These are phyloP conservation scores for Penicillium sp. DNA, from an alignment of 2,329 filamentous ascomycete genomes.

Conservation along the genomic window DNA sequence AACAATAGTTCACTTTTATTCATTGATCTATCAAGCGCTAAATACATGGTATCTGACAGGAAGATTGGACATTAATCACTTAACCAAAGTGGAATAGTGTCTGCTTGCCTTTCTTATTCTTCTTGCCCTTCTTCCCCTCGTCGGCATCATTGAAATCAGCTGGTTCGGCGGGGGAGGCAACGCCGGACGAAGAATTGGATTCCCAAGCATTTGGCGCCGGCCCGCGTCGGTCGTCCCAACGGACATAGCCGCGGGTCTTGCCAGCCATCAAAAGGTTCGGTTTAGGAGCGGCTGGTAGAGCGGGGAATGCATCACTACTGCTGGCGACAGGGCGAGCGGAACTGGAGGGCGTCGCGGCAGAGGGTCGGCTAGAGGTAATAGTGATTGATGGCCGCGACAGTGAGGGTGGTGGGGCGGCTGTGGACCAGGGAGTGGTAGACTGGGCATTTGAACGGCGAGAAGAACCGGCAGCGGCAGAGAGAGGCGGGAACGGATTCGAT, in stretches of 20 bases:
- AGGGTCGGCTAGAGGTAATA: conserved; percentile 25
- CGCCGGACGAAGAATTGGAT: conserved; percentile 22
- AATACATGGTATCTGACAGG: not conserved
- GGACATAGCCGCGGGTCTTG: conserved; percentile 44
- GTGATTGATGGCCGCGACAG: conserved; percentile 21
- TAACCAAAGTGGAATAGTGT: conserved; percentile 40
- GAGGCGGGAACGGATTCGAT: conserved; percentile 45
- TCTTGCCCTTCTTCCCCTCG: conserved; percentile 35
- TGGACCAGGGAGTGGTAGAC: conserved; percentile 23
- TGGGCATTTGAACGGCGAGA: conserved; percentile 19
- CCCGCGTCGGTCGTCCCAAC: conserved; percentile 41
- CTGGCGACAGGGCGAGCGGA: conserved; percentile 14
- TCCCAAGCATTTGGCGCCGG: conserved; percentile 38
- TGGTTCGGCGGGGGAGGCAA: conserved; percentile 20
- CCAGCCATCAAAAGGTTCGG: conserved; percentile 52
- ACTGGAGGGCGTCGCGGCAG: conserved; percentile 23
- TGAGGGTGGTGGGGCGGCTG: conserved; percentile 21
- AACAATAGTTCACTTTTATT: not conserved
- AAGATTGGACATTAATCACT: conserved; percentile 2
- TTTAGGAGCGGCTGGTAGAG: conserved; percentile 72
- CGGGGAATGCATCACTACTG: conserved; percentile 66
- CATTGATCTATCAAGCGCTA: conserved; percentile 4
- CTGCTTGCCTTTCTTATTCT: conserved; percentile 38
- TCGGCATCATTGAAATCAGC: conserved; percentile 17
- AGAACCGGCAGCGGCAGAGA: conserved; percentile 29